Percentiles rank a stretch among this genome's conserved stretches.
These are phyloP conservation scores for Nicotiana attenuata DNA, from an alignment of 257 asterid genomes.

Conservation along the genomic window DNA sequence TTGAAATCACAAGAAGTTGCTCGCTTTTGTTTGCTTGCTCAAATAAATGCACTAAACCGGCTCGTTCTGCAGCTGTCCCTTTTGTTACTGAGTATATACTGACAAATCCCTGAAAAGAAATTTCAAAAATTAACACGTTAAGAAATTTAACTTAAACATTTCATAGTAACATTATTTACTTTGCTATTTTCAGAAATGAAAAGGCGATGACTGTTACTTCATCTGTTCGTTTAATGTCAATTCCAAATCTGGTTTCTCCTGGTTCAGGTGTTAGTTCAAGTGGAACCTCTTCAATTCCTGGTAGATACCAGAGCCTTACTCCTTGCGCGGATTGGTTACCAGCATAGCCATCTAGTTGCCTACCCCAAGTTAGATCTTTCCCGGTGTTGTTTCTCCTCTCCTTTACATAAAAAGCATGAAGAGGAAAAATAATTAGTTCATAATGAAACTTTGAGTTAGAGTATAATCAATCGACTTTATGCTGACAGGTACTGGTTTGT, in stretches of 20 bases:
- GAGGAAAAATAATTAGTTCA: not conserved
- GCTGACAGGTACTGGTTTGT: not conserved
- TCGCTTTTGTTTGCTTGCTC: slow-evolving; percentile 32
- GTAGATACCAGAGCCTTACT: slow-evolving; percentile 48
- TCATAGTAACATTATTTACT: not conserved
- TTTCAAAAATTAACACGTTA: not conserved
- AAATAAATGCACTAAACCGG: slow-evolving; percentile 33
- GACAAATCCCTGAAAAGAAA: slow-evolving; percentile 33
- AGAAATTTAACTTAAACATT: not conserved
- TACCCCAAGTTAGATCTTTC: slow-evolving; percentile 28
- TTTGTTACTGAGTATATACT: slow-evolving; percentile 28
- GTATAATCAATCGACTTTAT: not conserved
- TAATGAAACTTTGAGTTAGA: not conserved
- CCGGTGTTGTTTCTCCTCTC: slow-evolving; percentile 19
- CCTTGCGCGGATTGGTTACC: slow-evolving; percentile 26
- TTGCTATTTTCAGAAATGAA: not conserved
- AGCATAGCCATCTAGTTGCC: slow-evolving; percentile 21
- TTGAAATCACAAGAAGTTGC: slow-evolving; percentile 38
- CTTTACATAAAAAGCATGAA: slow-evolving; percentile 7
- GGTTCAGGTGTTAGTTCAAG: slow-evolving; percentile 27
- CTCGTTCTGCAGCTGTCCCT: slow-evolving; percentile 50
- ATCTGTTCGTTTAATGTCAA: slow-evolving; percentile 41
- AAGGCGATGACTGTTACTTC: slow-evolving; percentile 30
- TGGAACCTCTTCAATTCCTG: slow-evolving; percentile 36
- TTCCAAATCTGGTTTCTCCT: slow-evolving; percentile 44